Percentiles rank a stretch among this genome's conserved stretches.
Evolutionary conservation across 257 asterid species (phyloP).

Genomic region (Solanum medicagineum): DNA sequence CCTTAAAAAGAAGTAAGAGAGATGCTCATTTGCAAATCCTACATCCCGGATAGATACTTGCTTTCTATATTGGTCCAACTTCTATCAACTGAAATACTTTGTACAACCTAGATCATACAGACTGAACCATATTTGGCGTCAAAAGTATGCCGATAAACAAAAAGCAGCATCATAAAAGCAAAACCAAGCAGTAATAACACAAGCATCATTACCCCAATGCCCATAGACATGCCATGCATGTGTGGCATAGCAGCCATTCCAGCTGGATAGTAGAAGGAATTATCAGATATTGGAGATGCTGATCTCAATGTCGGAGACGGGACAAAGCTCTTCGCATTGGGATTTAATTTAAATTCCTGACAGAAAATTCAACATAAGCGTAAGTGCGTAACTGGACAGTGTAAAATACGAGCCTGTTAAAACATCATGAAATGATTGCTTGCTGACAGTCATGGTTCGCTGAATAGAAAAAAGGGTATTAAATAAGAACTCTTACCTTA

Average conservation of each 20-base stretch:
- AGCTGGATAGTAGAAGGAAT: conserved; percentile 77
- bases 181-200: not conserved
- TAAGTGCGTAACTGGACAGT: not conserved
- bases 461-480: not conserved
- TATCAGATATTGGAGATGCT: conserved; percentile 75
- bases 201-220: conserved; percentile 59
- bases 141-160: not conserved
- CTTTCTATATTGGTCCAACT: not conserved
- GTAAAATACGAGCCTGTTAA: not conserved
- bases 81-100: not conserved
- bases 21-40: not conserved
- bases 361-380: not conserved
- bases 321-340: conserved; percentile 72
- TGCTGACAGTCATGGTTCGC: not conserved
- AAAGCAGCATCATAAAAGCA: not conserved
- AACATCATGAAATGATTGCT: not conserved
- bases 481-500: conserved; percentile 38
- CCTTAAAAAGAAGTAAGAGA: not conserved
- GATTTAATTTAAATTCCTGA: conserved; percentile 89
- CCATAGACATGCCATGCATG: conserved; percentile 84
- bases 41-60: not conserved
- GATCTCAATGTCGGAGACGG: conserved; percentile 74
- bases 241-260: conserved; percentile 50
- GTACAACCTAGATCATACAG: not conserved
- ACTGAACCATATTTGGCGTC: not conserved